A percentile compares a stretch with the other conserved stretches of the same genome.
Evolutionary conservation across 495 filamentous ascomycete genomes (phyloP).

Genomic region (Hypomontagnella submonticulosa): DNA sequence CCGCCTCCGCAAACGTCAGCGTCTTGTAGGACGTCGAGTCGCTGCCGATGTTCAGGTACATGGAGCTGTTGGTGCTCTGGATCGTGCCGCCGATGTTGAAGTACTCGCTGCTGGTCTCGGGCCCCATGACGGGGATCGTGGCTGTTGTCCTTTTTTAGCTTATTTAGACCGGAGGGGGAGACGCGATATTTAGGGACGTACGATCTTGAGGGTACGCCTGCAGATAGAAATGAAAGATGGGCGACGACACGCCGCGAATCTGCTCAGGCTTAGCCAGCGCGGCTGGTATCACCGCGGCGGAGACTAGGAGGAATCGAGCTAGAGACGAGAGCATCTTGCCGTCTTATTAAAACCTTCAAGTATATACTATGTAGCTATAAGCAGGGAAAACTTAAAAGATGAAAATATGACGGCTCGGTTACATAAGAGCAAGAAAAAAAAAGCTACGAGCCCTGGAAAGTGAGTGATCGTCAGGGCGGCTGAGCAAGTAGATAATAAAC

Average conservation of each 20-base stretch:
- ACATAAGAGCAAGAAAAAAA: conserved; percentile 9
- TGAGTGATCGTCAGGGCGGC: conserved; percentile 25
- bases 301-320: conserved; percentile 18
- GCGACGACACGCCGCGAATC: conserved; percentile 55
- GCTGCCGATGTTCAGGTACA: conserved; percentile 58
- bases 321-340: conserved; percentile 35
- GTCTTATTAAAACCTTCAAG: not conserved
- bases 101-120: conserved; percentile 54
- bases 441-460: not conserved
- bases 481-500: conserved; percentile 14
- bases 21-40: conserved; percentile 61
- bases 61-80: conserved; percentile 56
- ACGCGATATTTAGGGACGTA: too few relatives aligned
- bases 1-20: conserved; percentile 52
- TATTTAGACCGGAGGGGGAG: too few relatives aligned
- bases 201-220: conserved; percentile 53
- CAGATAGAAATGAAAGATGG: conserved; percentile 59
- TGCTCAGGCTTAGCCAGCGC: conserved; percentile 53
- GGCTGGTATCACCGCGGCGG: conserved; percentile 15
- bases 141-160: conserved; percentile 24
- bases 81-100: conserved; percentile 62
- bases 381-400: not conserved
- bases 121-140: conserved; percentile 58
- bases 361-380: not conserved
- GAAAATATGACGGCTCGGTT: not conserved